phyloP scores from a whole-genome alignment of 2,329 filamentous ascomycete species.

The Xylariales sp. region DNA sequence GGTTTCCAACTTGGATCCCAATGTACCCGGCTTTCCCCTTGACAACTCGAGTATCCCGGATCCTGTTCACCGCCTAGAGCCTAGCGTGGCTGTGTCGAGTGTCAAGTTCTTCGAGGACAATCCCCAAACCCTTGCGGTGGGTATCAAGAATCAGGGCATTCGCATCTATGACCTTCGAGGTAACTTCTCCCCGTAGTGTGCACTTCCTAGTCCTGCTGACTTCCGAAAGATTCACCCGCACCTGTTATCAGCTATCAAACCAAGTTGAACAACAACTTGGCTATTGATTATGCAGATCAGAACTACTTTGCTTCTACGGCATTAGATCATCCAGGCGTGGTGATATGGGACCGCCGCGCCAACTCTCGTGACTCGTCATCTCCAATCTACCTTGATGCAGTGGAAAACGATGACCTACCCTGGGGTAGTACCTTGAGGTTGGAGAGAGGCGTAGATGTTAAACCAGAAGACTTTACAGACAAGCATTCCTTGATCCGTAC shows the following conservation, averaged over 20 bases:
- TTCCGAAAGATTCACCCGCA: conserved; percentile 40
- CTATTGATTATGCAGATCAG: conserved; percentile 73
- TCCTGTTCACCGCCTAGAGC: conserved; percentile 55
- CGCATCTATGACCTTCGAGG: conserved; percentile 75
- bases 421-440: conserved; percentile 59
- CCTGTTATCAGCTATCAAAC: conserved; percentile 58
- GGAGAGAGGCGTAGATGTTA: conserved; percentile 52
- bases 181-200: conserved; percentile 28
- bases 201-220: not conserved
- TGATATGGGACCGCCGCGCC: conserved; percentile 74
- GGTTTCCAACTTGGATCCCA: conserved; percentile 44
- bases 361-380: conserved; percentile 48
- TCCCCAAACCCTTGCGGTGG: conserved; percentile 69
- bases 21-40: conserved; percentile 44
- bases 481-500: conserved; percentile 59
- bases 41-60: conserved; percentile 47
- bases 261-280: conserved; percentile 65
- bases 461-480: conserved; percentile 46
- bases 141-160: conserved; percentile 70
- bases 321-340: conserved; percentile 67
- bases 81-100: conserved; percentile 72
- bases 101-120: conserved; percentile 77
- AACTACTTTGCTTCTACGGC: conserved; percentile 83
- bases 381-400: conserved; percentile 49
- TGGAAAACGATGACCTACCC: conserved; percentile 56